Conservation (phyloP, 129 eudicot genomes). For the Pulicaria dysenterica region DNA sequence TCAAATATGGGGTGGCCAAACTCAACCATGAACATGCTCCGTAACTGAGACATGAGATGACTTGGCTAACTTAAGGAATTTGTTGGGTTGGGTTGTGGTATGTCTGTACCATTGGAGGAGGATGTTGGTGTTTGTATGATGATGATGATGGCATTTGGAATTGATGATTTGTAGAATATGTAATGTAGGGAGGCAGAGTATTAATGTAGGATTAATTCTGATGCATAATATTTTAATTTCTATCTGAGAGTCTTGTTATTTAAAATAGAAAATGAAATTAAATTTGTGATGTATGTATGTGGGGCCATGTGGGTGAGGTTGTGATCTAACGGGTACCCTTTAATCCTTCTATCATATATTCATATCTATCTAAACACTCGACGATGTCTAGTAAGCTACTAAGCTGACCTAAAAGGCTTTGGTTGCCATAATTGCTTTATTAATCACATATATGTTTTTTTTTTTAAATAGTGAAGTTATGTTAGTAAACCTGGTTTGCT, state of each 20-base stretch:
- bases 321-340: too few relatives aligned
- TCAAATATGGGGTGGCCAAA: conserved; percentile 68
- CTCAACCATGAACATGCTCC: conserved; percentile 61
- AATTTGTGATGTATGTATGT: too few relatives aligned
- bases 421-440: too few relatives aligned
- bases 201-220: conserved; percentile 34
- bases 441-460: too few relatives aligned
- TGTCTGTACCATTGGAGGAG: conserved; percentile 25
- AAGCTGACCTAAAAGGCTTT: too few relatives aligned
- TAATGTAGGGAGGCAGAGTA: conserved; percentile 34
- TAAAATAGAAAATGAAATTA: too few relatives aligned
- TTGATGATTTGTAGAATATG: conserved; percentile 33
- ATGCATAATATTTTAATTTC: conserved; percentile 6
- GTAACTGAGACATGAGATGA: conserved; percentile 29
- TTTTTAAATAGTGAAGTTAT: too few relatives aligned
- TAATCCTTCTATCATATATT: too few relatives aligned
- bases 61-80: not conserved
- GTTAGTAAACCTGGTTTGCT: too few relatives aligned
- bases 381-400: too few relatives aligned
- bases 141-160: conserved; percentile 21
- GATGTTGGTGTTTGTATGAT: conserved; percentile 20
- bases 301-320: too few relatives aligned
- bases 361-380: too few relatives aligned
- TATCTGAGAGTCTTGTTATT: conserved; percentile 4
- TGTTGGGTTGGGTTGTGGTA: not conserved